Conservation (phyloP, 768 basidiomycete species). For the Mycena epipterygia region DNA sequence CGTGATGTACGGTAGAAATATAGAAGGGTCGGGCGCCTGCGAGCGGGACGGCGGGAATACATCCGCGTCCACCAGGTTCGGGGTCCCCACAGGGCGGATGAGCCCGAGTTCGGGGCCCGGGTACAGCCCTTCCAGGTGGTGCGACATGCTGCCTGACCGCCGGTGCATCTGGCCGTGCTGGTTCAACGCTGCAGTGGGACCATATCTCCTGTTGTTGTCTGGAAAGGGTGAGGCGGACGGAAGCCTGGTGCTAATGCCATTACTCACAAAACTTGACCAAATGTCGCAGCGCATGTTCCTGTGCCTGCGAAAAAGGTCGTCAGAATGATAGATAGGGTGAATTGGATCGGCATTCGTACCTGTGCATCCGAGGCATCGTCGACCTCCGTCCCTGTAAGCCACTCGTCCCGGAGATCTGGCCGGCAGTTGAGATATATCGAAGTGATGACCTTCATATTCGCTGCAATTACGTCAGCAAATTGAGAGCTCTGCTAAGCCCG, state of each 20-base stretch:
- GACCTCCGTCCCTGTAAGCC: conserved; percentile 93
- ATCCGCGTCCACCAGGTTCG: conserved; percentile 86
- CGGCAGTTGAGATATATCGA: conserved; percentile 98
- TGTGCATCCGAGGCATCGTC: conserved; percentile 94
- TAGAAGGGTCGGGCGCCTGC: conserved; percentile 85
- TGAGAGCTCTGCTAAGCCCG: conserved; percentile 17
- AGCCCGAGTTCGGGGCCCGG: conserved; percentile 82
- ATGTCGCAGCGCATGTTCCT: conserved; percentile 94
- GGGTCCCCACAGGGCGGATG: conserved; percentile 81
- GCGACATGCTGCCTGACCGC: conserved; percentile 86
- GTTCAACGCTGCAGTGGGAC: conserved; percentile 65
- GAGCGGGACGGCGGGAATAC: conserved; percentile 96
- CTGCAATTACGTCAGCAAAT: conserved; percentile 55
- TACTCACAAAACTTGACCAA: conserved; percentile 93
- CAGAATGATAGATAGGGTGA: conserved; percentile 21
- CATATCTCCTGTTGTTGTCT: conserved; percentile 96
- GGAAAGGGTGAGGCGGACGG: conserved; percentile 28
- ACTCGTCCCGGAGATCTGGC: conserved; percentile 97
- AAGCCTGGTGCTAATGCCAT: neutral
- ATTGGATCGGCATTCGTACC: conserved; percentile 55
- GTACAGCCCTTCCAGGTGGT: conserved; percentile 83
- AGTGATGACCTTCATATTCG: conserved; percentile 99
- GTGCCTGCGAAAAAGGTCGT: conserved; percentile 67
- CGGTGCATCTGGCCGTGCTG: conserved; percentile 73
- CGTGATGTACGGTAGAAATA: conserved; percentile 91